Conservation (phyloP, 495 filamentous ascomycete genomes). For the Aspergillus affinis region DNA sequence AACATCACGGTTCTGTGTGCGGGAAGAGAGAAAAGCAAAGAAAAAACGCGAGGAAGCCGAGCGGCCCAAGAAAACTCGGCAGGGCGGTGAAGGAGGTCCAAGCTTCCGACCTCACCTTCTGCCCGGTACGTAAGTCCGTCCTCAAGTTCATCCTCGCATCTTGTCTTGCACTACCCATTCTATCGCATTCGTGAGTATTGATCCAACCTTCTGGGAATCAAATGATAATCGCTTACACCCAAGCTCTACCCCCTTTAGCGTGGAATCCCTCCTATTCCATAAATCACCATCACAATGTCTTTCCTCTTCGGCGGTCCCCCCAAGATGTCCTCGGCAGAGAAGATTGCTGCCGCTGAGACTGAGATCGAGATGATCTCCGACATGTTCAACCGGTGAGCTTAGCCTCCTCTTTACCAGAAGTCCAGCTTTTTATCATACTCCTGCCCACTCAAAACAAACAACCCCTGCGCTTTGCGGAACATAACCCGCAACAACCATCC, state of each 20-base stretch:
- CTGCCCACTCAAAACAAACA: neutral
- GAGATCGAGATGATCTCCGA: conserved; percentile 91
- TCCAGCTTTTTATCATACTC: neutral
- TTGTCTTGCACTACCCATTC: neutral
- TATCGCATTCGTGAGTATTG: neutral
- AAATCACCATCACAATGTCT: conserved; percentile 66
- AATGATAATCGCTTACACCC: neutral
- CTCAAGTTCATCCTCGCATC: conserved; percentile 7
- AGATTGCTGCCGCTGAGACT: conserved; percentile 90
- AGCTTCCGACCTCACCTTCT: conserved; percentile 29
- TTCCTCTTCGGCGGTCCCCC: conserved; percentile 86
- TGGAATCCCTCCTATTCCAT: neutral
- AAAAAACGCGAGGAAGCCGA: conserved; percentile 18
- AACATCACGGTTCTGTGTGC: conserved; percentile 12
- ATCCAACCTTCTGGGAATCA: neutral
- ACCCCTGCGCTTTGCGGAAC: neutral
- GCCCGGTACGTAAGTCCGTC: conserved; percentile 9
- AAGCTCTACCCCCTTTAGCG: neutral
- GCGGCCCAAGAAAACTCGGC: conserved; percentile 22
- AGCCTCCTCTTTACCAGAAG: neutral
- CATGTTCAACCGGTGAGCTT: conserved; percentile 86
- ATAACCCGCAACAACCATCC: neutral
- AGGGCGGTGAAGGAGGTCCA: conserved; percentile 30
- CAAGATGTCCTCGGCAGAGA: conserved; percentile 90
- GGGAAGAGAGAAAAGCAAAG: conserved; percentile 13